Evolutionary conservation across 352 stramenopile species (phyloP).

Genomic region (Nothophytophthora sp.): DNA sequence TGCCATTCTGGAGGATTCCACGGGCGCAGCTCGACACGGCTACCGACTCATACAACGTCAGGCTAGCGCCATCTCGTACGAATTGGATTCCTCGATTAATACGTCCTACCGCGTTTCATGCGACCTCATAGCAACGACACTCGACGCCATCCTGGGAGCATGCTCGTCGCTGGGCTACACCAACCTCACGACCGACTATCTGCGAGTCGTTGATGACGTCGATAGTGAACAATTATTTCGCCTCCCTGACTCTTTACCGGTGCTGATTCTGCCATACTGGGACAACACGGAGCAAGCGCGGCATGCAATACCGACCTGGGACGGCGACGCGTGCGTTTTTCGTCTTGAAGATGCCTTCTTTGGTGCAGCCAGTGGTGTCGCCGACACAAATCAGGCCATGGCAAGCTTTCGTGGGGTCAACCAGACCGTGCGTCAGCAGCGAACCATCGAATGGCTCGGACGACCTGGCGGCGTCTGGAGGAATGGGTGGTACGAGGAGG

Average conservation of each 20-base stretch:
- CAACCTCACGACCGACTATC: not conserved
- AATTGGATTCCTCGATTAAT: slow-evolving; percentile 7
- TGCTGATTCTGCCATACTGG: slow-evolving; percentile 11
- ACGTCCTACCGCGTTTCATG: not conserved
- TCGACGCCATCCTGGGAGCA: not conserved
- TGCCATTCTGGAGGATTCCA: not conserved
- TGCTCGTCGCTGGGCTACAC: slow-evolving; percentile 1
- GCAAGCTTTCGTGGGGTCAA: no score
- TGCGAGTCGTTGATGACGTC: not conserved
- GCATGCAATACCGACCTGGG: slow-evolving; percentile 4
- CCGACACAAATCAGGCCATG: not conserved
- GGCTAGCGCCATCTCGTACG: slow-evolving; percentile 26
- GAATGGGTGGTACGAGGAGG: no score
- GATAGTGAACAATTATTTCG: not conserved
- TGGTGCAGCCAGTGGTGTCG: no score
- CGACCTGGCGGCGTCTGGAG: no score
- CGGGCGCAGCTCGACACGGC: slow-evolving; percentile 5
- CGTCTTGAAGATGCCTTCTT: not conserved
- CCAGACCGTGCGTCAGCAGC: no score
- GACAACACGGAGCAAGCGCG: not conserved
- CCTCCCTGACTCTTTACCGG: slow-evolving; percentile 1
- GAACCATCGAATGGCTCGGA: no score
- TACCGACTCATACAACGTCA: slow-evolving; percentile 13
- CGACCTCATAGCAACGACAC: not conserved
- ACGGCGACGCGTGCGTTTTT: slow-evolving; percentile 3